Conservation (phyloP, 768 basidiomycete species). For the Suillus subluteus region DNA sequence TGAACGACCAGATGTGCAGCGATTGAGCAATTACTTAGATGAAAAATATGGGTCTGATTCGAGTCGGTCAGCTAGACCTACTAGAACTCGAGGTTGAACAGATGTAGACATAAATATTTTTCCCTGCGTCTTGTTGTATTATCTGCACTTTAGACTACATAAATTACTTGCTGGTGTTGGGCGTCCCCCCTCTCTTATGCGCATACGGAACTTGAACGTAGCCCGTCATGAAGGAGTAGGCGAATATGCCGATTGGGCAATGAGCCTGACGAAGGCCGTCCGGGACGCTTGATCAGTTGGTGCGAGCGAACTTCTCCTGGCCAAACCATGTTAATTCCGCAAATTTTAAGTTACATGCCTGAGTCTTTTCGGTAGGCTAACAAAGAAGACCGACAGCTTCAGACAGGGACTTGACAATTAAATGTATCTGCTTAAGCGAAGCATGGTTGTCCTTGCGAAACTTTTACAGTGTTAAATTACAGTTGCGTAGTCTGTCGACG, state of each 20-base stretch:
- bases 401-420: too few relatives aligned
- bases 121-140: neutral
- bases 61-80: neutral
- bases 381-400: too few relatives aligned
- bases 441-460: too few relatives aligned
- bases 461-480: too few relatives aligned
- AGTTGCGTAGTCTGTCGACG: too few relatives aligned
- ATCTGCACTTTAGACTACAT: neutral
- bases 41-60: neutral
- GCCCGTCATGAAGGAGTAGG: neutral
- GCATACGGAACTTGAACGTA: neutral
- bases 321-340: too few relatives aligned
- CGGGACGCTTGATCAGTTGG: neutral
- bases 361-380: too few relatives aligned
- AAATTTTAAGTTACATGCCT: too few relatives aligned
- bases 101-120: neutral
- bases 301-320: neutral
- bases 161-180: neutral
- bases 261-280: neutral
- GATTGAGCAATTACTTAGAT: neutral
- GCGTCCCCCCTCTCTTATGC: neutral
- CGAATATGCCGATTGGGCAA: neutral
- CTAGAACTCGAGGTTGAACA: conserved; percentile 1
- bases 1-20: neutral
- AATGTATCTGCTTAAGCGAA: too few relatives aligned